A percentile compares a stretch with the other conserved stretches of the same genome.
Conservation (phyloP, 495 filamentous ascomycete genomes). For the Penicillium roqueforti region DNA sequence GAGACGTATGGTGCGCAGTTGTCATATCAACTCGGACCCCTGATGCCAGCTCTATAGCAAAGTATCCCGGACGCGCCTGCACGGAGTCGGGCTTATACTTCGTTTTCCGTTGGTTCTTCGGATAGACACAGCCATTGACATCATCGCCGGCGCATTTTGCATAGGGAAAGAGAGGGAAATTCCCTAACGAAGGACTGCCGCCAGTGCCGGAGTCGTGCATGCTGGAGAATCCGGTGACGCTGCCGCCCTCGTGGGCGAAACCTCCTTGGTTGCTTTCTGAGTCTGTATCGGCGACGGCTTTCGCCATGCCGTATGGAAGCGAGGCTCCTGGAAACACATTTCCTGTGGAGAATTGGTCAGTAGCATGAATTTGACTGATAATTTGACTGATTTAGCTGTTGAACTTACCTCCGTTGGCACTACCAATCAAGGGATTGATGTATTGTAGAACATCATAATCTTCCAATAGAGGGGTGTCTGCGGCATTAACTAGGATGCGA, state of each 20-base stretch:
- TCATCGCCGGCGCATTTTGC: slow-evolving; percentile 58
- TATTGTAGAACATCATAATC: slow-evolving; percentile 47
- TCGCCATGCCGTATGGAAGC: slow-evolving; percentile 71
- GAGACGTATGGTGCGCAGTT: slow-evolving; percentile 57
- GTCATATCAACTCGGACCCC: slow-evolving; percentile 61
- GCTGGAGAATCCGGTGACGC: slow-evolving; percentile 67
- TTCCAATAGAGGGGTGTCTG: slow-evolving; percentile 11
- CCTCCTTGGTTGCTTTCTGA: slow-evolving; percentile 65
- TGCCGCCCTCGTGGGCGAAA: slow-evolving; percentile 63
- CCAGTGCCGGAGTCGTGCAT: slow-evolving; percentile 74
- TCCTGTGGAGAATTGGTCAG: slow-evolving; percentile 19
- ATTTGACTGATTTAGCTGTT: background rate
- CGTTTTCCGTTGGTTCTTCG: slow-evolving; percentile 50
- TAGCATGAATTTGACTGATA: background rate
- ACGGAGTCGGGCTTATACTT: slow-evolving; percentile 51
- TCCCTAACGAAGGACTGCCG: slow-evolving; percentile 68
- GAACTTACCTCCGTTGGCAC: slow-evolving; percentile 51
- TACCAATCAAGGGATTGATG: slow-evolving; percentile 57
- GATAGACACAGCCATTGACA: slow-evolving; percentile 62
- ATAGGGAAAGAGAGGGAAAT: slow-evolving; percentile 71
- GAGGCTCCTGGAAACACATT: slow-evolving; percentile 76
- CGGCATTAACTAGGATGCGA: slow-evolving; percentile 13
- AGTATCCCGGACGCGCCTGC: slow-evolving; percentile 65
- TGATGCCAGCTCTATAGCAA: slow-evolving; percentile 57
- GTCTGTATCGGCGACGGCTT: slow-evolving; percentile 71